Percentiles rank a stretch among this genome's conserved stretches.
phyloP scores from a whole-genome alignment of 2,329 filamentous ascomycete species.

The Hymenoscyphus fraxineus region DNA sequence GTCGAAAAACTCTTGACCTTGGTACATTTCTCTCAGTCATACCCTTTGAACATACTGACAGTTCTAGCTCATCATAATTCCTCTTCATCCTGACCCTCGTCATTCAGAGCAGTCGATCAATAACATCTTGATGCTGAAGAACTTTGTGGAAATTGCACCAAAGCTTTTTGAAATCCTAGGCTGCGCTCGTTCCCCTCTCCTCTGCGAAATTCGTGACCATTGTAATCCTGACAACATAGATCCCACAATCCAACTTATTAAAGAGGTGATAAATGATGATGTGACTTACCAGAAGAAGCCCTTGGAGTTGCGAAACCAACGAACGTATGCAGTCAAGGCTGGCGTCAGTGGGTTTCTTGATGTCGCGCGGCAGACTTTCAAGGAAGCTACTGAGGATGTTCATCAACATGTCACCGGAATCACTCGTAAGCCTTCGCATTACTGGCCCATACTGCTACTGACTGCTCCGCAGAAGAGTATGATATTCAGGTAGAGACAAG shows the following conservation, averaged over 20 bases:
- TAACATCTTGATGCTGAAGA: conserved; percentile 80
- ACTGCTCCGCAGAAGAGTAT: conserved; percentile 36
- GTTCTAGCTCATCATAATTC: conserved; percentile 69
- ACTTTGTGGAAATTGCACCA: conserved; percentile 66
- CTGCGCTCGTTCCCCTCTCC: conserved; percentile 59
- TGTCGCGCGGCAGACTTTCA: conserved; percentile 83
- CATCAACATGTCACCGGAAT: conserved; percentile 66
- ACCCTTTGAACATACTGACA: conserved; percentile 21
- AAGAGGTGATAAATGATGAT: conserved; percentile 72
- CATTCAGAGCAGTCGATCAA: conserved; percentile 80
- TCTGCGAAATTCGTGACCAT: conserved; percentile 64
- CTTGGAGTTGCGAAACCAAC: conserved; percentile 82
- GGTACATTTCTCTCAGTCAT: conserved; percentile 41
- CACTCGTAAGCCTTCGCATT: conserved; percentile 46
- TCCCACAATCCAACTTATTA: conserved; percentile 61
- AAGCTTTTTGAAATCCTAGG: conserved; percentile 65
- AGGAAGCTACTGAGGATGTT: conserved; percentile 78
- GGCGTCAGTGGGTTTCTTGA: conserved; percentile 83
- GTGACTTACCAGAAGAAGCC: conserved; percentile 74
- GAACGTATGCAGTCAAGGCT: conserved; percentile 84
- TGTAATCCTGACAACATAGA: conserved; percentile 62
- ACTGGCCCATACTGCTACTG: conserved; percentile 2
- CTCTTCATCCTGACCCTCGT: conserved; percentile 60
- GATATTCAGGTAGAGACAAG: conserved; percentile 62
- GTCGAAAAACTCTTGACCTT: conserved; percentile 75